Conservation (phyloP, 2,329 filamentous ascomycete species). For the Drechmeria coniospora region DNA sequence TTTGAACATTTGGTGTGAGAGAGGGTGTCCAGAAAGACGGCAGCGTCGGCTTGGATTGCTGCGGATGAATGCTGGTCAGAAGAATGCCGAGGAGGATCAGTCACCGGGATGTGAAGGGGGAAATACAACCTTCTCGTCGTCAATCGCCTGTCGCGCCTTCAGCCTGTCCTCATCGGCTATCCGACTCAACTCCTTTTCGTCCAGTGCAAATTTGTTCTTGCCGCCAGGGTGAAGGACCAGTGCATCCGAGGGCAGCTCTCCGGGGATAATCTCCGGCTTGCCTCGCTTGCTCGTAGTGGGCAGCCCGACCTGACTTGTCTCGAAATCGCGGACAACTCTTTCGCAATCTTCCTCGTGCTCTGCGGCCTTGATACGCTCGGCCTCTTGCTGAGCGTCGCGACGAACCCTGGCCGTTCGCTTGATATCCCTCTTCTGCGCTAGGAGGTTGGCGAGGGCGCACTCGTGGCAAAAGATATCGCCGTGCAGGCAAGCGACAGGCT, state of each 20-base stretch:
- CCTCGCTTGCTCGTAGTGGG: conserved; percentile 24
- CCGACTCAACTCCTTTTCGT: conserved; percentile 58
- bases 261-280: background rate
- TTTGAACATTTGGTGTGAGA: conserved; percentile 46
- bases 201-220: conserved; percentile 63
- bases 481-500: conserved; percentile 68
- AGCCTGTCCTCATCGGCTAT: conserved; percentile 55
- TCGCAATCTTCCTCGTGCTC: conserved; percentile 55
- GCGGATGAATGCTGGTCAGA: conserved; percentile 8
- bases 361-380: conserved; percentile 40
- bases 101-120: background rate
- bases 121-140: conserved; percentile 52
- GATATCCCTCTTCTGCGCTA: conserved; percentile 82
- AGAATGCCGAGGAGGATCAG: no score
- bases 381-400: conserved; percentile 45
- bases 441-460: conserved; percentile 81
- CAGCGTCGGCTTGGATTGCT: conserved; percentile 49
- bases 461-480: conserved; percentile 93
- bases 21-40: conserved; percentile 91
- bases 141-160: conserved; percentile 54
- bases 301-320: conserved; percentile 64
- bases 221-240: conserved; percentile 9
- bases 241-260: background rate
- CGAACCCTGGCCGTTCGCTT: conserved; percentile 58
- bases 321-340: conserved; percentile 66